Evolutionary conservation across 2,329 filamentous ascomycete species (phyloP).

Genomic region (Ramularia collo-cygni): DNA sequence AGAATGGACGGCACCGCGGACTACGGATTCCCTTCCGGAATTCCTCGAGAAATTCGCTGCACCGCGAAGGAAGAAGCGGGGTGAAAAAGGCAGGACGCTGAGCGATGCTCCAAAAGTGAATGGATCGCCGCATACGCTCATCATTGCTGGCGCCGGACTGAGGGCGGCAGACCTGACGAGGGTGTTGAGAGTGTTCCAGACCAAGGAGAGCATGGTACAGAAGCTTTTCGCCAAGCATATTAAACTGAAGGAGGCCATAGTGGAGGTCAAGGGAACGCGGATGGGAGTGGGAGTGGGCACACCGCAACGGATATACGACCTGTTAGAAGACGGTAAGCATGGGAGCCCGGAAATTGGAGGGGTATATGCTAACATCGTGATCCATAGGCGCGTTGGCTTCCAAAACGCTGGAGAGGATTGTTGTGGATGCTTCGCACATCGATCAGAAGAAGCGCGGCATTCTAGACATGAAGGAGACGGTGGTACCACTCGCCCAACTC

Average conservation of each 20-base stretch:
- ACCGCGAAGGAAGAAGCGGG: conserved; percentile 21
- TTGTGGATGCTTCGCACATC: conserved; percentile 87
- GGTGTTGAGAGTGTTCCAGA: conserved; percentile 69
- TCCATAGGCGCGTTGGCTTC: conserved; percentile 59
- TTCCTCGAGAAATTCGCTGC: conserved; percentile 64
- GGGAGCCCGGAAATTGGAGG: not conserved
- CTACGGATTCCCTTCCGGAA: conserved; percentile 63
- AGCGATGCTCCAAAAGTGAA: conserved; percentile 60
- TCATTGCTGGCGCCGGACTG: conserved; percentile 78
- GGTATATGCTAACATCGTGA: not conserved
- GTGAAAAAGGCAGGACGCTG: conserved; percentile 49
- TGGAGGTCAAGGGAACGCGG: conserved; percentile 60
- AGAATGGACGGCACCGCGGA: conserved; percentile 60
- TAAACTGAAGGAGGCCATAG: conserved; percentile 80
- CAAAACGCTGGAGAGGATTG: conserved; percentile 65
- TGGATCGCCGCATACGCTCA: conserved; percentile 65
- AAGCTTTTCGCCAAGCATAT: conserved; percentile 99
- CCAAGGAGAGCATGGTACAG: conserved; percentile 68
- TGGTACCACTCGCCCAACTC: conserved; percentile 70
- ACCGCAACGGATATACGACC: conserved; percentile 70
- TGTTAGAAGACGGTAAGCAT: conserved; percentile 68
- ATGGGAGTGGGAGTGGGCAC: conserved; percentile 89
- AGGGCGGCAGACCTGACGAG: conserved; percentile 80
- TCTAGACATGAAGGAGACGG: conserved; percentile 90
- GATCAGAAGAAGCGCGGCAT: conserved; percentile 92